phyloP scores from a whole-genome alignment of 2,329 filamentous ascomycete genomes.

The Aspergillus sp. region DNA sequence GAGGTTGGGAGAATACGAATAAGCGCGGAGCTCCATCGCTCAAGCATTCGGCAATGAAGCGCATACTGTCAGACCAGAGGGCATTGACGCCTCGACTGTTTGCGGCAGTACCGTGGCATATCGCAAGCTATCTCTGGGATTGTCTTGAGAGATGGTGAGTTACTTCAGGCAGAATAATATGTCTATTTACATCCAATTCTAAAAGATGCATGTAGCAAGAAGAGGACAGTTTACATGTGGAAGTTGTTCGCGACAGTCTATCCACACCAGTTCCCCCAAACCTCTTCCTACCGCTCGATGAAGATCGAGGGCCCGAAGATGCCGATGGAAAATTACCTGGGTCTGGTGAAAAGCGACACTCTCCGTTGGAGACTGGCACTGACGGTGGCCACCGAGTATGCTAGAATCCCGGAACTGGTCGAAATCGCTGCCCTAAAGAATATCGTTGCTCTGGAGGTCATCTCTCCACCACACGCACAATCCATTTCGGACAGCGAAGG shows the following conservation, averaged over 20 bases:
- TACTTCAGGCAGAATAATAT: background rate
- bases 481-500: constrained; percentile 6
- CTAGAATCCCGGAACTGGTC: constrained; percentile 27
- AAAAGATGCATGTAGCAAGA: constrained; percentile 16
- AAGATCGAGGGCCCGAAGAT: constrained; percentile 20
- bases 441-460: constrained; percentile 31
- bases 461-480: constrained; percentile 10
- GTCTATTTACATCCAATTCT: background rate
- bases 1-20: constrained; percentile 17
- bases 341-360: constrained; percentile 21
- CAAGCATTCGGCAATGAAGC: constrained; percentile 25
- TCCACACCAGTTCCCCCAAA: constrained; percentile 22
- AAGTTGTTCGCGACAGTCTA: constrained; percentile 33
- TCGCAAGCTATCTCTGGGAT: constrained; percentile 33
- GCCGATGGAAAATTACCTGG: constrained; percentile 27
- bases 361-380: constrained; percentile 28
- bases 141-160: constrained; percentile 27
- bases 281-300: constrained; percentile 21
- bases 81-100: constrained; percentile 27
- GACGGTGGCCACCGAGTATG: constrained; percentile 23
- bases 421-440: constrained; percentile 30
- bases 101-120: constrained; percentile 27
- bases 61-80: constrained; percentile 28
- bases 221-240: constrained; percentile 35
- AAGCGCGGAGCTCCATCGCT: constrained; percentile 22